Base-by-base conservation (phyloP, 2,329 filamentous ascomycete species). In the Scolecobasidium constrictum region DNA sequence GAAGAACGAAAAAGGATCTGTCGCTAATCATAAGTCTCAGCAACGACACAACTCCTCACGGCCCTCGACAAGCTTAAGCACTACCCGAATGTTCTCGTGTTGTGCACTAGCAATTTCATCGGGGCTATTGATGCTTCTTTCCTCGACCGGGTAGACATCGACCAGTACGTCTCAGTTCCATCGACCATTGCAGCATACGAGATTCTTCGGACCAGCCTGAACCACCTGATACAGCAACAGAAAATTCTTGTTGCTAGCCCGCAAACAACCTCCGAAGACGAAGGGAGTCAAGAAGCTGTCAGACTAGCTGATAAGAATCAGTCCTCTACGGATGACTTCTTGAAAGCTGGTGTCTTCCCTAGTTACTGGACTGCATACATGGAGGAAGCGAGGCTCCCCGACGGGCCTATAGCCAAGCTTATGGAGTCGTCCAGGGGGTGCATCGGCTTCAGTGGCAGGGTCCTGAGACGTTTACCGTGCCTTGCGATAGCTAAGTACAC, bases 81-180 rank as follows among this genome's bases (percentile, higher is more conserved):
- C 20, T 53, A 61, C 18, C 52, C 58, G 0, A 72, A 73, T 45
- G 59, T 73, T 17, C 49, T 72, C 19, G 58, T 71, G 5, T 53
- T 72, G 22, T 72, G 67, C 50, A 72, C 70, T 0, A 72, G 64
- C 52, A 73, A 73, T 42, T 51, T 72, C 6, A 53, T 67, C 12
- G 54, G 52, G 11, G 62, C 61, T 6, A 56, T 72, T 53, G 67
- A 72, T 45, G 48, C 57, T 4, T 69, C 69, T 1, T 72, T 72
- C 47, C 53, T 71, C 11, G 67, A 72, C 44, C 60, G 69, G 2
- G 62, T 70, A 17, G 66, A 69, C 47, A 60, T 71, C 45, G 65
- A 67, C 45, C 62, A 71, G 44, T 53, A 56, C 37, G 56, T 73
- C 15, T 62, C 62, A 4, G 53, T 53, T 4, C 62, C 69, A 5